These are phyloP conservation scores for Pseudevernia furfuracea DNA, from an alignment of 495 filamentous ascomycete genomes.

Conservation along the genomic window DNA sequence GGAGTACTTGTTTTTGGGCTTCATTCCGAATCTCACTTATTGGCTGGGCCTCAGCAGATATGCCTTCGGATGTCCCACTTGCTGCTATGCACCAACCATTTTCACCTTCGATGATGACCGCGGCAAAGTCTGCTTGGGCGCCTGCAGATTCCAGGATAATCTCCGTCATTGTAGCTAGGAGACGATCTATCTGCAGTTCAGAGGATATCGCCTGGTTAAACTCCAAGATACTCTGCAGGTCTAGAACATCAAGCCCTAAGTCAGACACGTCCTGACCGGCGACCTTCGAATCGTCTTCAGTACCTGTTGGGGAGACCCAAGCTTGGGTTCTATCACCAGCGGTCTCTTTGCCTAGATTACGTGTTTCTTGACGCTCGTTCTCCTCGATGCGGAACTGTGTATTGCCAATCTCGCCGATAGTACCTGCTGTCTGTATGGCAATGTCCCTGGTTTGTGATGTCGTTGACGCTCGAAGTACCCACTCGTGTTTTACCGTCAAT, in stretches of 20 bases:
- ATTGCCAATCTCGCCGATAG: constrained; percentile 37
- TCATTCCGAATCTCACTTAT: constrained; percentile 55
- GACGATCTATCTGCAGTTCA: constrained; percentile 73
- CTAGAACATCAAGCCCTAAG: constrained; percentile 61
- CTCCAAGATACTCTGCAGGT: constrained; percentile 76
- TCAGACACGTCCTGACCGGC: constrained; percentile 18
- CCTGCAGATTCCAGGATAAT: constrained; percentile 83
- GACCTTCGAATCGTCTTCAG: neutral
- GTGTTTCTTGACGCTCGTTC: constrained; percentile 42
- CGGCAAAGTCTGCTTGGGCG: constrained; percentile 65
- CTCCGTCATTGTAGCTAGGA: constrained; percentile 82
- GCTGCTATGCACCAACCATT: constrained; percentile 70
- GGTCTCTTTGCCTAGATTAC: constrained; percentile 40
- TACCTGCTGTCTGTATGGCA: constrained; percentile 63
- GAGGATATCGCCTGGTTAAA: constrained; percentile 88
- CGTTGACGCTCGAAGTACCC: constrained; percentile 59
- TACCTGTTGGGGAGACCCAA: constrained; percentile 42
- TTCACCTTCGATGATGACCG: constrained; percentile 67
- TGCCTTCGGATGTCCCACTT: constrained; percentile 49
- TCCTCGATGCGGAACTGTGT: constrained; percentile 49
- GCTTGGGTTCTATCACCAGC: constrained; percentile 57
- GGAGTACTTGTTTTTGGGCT: constrained; percentile 68
- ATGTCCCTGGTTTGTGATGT: constrained; percentile 57
- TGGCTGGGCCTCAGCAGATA: constrained; percentile 42
- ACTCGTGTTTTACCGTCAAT: constrained; percentile 31